Evolutionary conservation across 495 filamentous ascomycete species (phyloP), one percentile per base, ranked within the genome.

Genomic region (Platismatia glauca): DNA sequence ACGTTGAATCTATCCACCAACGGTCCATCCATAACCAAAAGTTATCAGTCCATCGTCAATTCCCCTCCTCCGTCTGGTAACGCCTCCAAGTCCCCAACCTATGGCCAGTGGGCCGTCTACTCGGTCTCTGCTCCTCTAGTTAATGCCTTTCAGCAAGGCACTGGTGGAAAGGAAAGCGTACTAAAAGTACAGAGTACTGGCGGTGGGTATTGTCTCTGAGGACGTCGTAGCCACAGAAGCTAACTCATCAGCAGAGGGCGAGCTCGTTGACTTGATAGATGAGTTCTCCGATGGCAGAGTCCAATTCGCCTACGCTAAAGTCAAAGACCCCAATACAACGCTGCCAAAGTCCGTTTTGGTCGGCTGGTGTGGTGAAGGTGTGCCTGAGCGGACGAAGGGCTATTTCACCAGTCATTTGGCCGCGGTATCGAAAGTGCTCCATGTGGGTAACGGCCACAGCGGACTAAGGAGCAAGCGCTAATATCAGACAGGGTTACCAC

Each of bases 361-460:
- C 68, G 92, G 86, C 48, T 99, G 94, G 94, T 99, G 94, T 72
- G 94, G 94, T 48, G 92, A 95, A 68, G 95, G 95, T 61, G 94
- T 99, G n/a, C 94, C 94, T 11, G 94, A 97, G 77, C 81, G 92
- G 68, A 97, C 92, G 20, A 97, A 97, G 71, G 94, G 94, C 31
- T 97, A 97, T 71, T 99, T 97, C 70, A 97, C 90, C 39, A 96
- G 91, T 71, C 91, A 99, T 76, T 73, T 92, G 24, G 85, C 89
- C 63, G 85, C 89, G 22, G 90, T 97, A 34, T 86, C 90, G 37
- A 96, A 95, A 73, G 79, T 96, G 61, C 80, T 99, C 33, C 91
- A 96, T 77, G 85, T 87, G 75, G 75, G 81, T 72, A n/a, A 43
- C 53, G 13, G 16, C 27, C 60, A 24, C 31, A 33, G 22, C 34